A percentile compares a stretch with the other conserved stretches of the same genome.
Conservation (phyloP, 2,329 filamentous ascomycete species). For the Fusarium sp. region DNA sequence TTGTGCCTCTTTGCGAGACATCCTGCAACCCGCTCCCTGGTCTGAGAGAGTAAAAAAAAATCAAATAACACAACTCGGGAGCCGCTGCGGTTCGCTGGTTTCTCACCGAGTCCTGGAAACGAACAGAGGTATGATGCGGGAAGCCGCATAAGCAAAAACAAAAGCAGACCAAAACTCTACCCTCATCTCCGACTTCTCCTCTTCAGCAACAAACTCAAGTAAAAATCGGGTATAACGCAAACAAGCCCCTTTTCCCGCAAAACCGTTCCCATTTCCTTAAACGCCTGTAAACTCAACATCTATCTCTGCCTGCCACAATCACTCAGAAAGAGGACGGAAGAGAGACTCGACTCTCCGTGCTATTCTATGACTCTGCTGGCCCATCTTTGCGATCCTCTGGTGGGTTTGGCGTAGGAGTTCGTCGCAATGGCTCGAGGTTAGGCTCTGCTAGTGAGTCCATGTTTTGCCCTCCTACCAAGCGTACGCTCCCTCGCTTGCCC, state of each 20-base stretch:
- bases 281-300: constrained; percentile 36
- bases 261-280: constrained; percentile 29
- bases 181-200: constrained; percentile 18
- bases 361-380: constrained; percentile 29
- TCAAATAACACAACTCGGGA: constrained; percentile 34
- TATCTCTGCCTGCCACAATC: constrained; percentile 12
- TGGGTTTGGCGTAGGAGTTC: constrained; percentile 49
- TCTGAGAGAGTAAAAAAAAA: constrained; percentile 13
- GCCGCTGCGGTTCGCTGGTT: constrained; percentile 27
- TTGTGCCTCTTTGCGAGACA: constrained; percentile 22
- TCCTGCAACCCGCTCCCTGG: constrained; percentile 23
- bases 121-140: constrained; percentile 30
- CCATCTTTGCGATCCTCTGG: constrained; percentile 41
- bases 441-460: constrained; percentile 51
- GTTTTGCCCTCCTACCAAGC: constrained; percentile 63
- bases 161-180: constrained; percentile 24
- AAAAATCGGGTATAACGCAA: constrained; percentile 49
- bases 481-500: constrained; percentile 73
- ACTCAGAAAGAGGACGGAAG: constrained; percentile 11
- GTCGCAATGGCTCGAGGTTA: constrained; percentile 54
- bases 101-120: constrained; percentile 28
- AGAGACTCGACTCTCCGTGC: not conserved
- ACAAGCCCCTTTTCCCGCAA: constrained; percentile 38
- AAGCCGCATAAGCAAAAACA: constrained; percentile 31
- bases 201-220: constrained; percentile 44